Percentiles rank a stretch among this genome's conserved stretches.
Evolutionary conservation across 352 stramenopile genomes (phyloP).

Genomic region (Globisporangium takayamanum): DNA sequence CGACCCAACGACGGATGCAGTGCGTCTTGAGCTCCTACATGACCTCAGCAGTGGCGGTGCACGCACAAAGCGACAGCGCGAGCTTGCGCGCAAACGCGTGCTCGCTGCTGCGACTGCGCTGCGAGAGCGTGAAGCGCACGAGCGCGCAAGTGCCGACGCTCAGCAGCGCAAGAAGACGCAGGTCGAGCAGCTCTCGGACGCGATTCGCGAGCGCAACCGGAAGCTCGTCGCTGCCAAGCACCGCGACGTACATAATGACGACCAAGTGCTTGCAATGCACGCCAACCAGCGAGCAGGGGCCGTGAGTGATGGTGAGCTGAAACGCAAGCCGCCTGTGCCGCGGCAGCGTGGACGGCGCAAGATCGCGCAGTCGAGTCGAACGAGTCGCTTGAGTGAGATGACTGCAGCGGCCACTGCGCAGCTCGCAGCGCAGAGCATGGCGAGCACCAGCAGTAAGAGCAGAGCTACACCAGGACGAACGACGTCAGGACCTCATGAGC

Average conservation of each 20-base stretch:
- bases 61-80: constrained; percentile 31
- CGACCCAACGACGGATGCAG: constrained; percentile 40
- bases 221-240: constrained; percentile 6
- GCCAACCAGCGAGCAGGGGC: neutral
- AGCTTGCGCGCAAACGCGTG: constrained; percentile 34
- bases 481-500: too few species aligned
- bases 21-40: constrained; percentile 40
- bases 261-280: too few species aligned
- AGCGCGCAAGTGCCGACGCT: constrained; percentile 1
- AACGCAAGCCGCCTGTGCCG: neutral
- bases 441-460: neutral
- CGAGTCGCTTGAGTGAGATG: neutral
- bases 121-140: constrained; percentile 23
- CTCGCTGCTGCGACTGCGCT: constrained; percentile 34
- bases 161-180: constrained; percentile 31
- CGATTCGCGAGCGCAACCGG: constrained; percentile 53
- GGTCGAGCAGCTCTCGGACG: constrained; percentile 38
- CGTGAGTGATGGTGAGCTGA: neutral
- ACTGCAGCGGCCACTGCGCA: neutral
- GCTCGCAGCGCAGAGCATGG: neutral
- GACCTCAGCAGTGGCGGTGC: constrained; percentile 4
- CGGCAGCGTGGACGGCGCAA: neutral
- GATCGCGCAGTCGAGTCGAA: neutral
- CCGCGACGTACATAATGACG: too few species aligned
- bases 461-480: neutral